Conservation (phyloP, 805 yeast species). For the Debaryomyces prosopidis region DNA sequence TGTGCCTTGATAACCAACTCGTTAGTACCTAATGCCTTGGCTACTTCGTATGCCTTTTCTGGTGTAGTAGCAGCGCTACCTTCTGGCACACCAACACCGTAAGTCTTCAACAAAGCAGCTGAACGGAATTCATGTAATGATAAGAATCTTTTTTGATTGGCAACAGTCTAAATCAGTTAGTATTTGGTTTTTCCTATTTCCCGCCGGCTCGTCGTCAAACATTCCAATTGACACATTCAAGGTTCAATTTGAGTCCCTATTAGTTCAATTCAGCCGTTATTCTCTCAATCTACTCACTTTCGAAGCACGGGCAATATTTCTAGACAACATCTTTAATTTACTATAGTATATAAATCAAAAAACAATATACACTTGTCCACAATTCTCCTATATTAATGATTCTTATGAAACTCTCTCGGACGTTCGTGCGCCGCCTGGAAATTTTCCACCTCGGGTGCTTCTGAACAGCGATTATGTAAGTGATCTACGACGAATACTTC, state of each 20-base stretch:
- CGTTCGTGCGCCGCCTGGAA: neutral
- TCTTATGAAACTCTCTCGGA: neutral
- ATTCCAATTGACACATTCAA: neutral
- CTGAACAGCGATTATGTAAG: too few species aligned
- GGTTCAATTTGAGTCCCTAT: neutral
- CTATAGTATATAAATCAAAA: neutral
- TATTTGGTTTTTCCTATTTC: constrained; percentile 4
- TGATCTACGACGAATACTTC: too few species aligned
- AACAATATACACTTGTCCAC: constrained; percentile 1
- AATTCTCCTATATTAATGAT: neutral
- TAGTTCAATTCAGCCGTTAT: neutral
- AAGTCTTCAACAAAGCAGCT: constrained; percentile 76
- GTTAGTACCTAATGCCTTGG: constrained; percentile 70
- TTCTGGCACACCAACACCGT: constrained; percentile 87
- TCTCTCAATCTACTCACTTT: constrained; percentile 33
- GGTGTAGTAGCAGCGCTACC: constrained; percentile 92
- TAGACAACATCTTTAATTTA: constrained; percentile 36
- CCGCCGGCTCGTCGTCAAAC: constrained; percentile 1
- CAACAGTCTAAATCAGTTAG: constrained; percentile 27
- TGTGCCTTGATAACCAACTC: constrained; percentile 97
- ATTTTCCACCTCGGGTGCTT: neutral
- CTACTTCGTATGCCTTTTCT: constrained; percentile 81
- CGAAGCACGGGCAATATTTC: constrained; percentile 42
- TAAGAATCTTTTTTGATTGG: constrained; percentile 59
- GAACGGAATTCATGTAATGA: constrained; percentile 96